Evolutionary conservation across 257 asterid genomes (phyloP).

Genomic region (Datura wrightii): DNA sequence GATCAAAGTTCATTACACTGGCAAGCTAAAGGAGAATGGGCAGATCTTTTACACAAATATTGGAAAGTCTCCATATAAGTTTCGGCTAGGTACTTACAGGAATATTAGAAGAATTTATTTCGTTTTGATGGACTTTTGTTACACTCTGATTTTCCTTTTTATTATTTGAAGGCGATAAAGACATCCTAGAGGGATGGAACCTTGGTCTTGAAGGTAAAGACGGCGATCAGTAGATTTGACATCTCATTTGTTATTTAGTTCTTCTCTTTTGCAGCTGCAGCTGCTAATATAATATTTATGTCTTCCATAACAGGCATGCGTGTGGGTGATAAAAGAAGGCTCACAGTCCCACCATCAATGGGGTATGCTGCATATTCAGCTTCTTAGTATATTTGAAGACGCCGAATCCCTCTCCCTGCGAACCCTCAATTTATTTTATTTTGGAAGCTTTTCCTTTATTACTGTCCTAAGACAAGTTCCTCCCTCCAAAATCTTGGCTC

Average conservation of each 20-base stretch:
- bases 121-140: background rate
- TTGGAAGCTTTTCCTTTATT: background rate
- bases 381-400: background rate
- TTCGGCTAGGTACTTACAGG: slow-evolving; percentile 63
- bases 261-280: slow-evolving; percentile 15
- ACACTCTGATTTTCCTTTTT: slow-evolving; percentile 35
- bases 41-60: slow-evolving; percentile 59
- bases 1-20: slow-evolving; percentile 75
- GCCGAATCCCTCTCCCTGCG: background rate
- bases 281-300: slow-evolving; percentile 7
- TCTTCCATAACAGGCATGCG: slow-evolving; percentile 70
- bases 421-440: background rate
- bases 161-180: slow-evolving; percentile 57
- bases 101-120: slow-evolving; percentile 11
- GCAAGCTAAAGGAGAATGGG: slow-evolving; percentile 65
- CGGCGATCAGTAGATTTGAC: background rate
- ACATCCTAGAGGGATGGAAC: slow-evolving; percentile 70
- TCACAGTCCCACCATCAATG: slow-evolving; percentile 77
- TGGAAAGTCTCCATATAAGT: slow-evolving; percentile 55
- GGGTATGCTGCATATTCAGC: slow-evolving; percentile 57
- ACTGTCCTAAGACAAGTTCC: background rate
- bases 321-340: slow-evolving; percentile 87
- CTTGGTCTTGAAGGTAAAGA: slow-evolving; percentile 70
- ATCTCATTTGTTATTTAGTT: background rate
- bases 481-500: background rate